Evolutionary conservation across 1,139 yeast species (phyloP).

Genomic region (Taiozyma sp.): DNA sequence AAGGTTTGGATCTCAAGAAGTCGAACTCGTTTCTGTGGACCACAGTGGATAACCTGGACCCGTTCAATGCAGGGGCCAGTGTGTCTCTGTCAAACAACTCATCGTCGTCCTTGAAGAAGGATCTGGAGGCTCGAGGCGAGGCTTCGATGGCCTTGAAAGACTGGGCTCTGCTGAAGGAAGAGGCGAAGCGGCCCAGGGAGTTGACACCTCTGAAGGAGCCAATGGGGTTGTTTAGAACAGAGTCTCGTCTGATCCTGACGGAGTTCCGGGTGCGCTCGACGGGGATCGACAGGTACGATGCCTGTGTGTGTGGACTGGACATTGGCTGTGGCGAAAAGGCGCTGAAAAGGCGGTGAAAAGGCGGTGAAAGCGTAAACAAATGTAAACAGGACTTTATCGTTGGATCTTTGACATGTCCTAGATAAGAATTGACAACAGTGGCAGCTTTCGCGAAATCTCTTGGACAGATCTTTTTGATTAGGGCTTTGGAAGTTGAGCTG

Average conservation of each 20-base stretch:
- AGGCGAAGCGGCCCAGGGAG: slow-evolving; percentile 73
- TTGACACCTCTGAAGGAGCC: slow-evolving; percentile 54
- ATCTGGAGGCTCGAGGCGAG: slow-evolving; percentile 37
- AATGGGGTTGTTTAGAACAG: slow-evolving; percentile 22
- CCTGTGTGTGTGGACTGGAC: not conserved
- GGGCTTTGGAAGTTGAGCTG: too few species aligned
- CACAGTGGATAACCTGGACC: slow-evolving; percentile 61
- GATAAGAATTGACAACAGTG: too few species aligned
- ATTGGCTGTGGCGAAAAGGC: not conserved
- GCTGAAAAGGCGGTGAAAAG: too few species aligned
- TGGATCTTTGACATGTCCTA: too few species aligned
- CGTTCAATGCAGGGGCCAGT: slow-evolving; percentile 61
- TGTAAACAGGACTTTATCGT: too few species aligned
- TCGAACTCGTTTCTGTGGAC: slow-evolving; percentile 25
- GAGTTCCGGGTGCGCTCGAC: slow-evolving; percentile 22
- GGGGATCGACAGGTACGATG: slow-evolving; percentile 20
- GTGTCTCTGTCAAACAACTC: slow-evolving; percentile 70
- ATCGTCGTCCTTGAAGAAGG: slow-evolving; percentile 52
- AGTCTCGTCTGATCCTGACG: slow-evolving; percentile 19
- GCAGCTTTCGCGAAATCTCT: too few species aligned
- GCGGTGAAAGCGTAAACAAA: too few species aligned
- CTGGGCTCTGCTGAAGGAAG: slow-evolving; percentile 76
- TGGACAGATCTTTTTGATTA: too few species aligned
- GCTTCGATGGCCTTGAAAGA: slow-evolving; percentile 56
- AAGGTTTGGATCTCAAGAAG: slow-evolving; percentile 24